phyloP scores from a whole-genome alignment of 495 filamentous ascomycete species.

The Annulohypoxylon stygium region DNA sequence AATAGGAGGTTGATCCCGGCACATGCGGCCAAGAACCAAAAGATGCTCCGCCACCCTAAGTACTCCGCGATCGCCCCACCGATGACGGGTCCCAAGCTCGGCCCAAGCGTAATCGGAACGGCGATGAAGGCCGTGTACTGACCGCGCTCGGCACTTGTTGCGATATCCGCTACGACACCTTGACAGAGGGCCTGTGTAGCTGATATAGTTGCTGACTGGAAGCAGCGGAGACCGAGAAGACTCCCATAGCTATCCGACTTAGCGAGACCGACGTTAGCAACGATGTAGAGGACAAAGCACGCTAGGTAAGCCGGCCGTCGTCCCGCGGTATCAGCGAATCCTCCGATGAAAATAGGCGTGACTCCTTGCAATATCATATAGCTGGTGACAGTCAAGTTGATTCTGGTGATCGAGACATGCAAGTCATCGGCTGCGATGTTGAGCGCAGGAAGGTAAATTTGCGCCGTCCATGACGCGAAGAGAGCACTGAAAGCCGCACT shows the following conservation, averaged over 20 bases:
- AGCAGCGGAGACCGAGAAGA: slow-evolving; percentile 65
- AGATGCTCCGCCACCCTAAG: slow-evolving; percentile 75
- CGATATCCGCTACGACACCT: slow-evolving; percentile 68
- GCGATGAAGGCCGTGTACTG: slow-evolving; percentile 58
- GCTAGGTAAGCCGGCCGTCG: slow-evolving; percentile 68
- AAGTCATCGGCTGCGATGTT: slow-evolving; percentile 66
- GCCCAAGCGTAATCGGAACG: slow-evolving; percentile 58
- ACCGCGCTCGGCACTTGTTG: slow-evolving; percentile 66
- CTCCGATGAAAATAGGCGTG: slow-evolving; percentile 69
- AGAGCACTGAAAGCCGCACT: slow-evolving; percentile 71
- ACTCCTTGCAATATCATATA: slow-evolving; percentile 72
- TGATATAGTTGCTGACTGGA: slow-evolving; percentile 69
- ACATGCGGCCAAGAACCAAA: slow-evolving; percentile 74
- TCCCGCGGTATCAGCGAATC: slow-evolving; percentile 67
- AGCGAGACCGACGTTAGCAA: slow-evolving; percentile 68
- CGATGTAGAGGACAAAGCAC: slow-evolving; percentile 67
- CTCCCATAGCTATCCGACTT: slow-evolving; percentile 63
- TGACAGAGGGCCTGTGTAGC: slow-evolving; percentile 65
- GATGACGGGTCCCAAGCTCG: slow-evolving; percentile 70
- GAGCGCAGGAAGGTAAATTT: slow-evolving; percentile 79
- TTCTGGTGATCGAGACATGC: slow-evolving; percentile 62
- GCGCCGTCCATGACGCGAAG: slow-evolving; percentile 75
- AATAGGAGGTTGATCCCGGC: slow-evolving; percentile 57
- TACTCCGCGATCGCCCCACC: slow-evolving; percentile 71
- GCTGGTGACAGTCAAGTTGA: slow-evolving; percentile 73